Evolutionary conservation across 2,329 filamentous ascomycete genomes (phyloP), one percentile per base, ranked within the genome.

Genomic region (Ceratocystiopsis sp.): DNA sequence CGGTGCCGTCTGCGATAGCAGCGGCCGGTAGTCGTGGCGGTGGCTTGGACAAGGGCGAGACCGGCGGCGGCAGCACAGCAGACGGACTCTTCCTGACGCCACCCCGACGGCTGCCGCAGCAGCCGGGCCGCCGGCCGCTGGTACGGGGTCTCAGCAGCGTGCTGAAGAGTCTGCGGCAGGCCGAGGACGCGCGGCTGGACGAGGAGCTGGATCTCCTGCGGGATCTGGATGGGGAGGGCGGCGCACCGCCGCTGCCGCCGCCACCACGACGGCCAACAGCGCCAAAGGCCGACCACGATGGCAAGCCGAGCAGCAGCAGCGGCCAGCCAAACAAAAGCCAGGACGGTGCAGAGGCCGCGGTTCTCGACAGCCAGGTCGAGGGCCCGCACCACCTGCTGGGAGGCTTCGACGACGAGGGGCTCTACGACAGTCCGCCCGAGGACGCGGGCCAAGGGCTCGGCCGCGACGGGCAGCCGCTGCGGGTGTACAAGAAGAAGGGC

Each of bases 401-500:
- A 35, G 75, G 70, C 0, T 81, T 80, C 40, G 77, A 81, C 45
- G 74, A 80, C 45, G 76, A 79, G 51, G 66, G 53, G 9, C 52
- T 66, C 46, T 71, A 73, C 52, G 75, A 79, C 55, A 71, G 69
- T 48, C 59, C 62, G 2, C 62, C 61, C 4, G 68, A 72, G n/a
- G 68, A 71, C 2, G 60, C 64, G 0, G 25, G 7, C 5, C 25
- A 8, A 8, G 25, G 25, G 25, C 55, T 56, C 4, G 42, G 40
- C 10, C 65, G 64, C n/a, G 62, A 75, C 51, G 75, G 75, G 2
- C 66, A 71, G 48, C 76, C 76, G 3, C 57, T 76, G 35, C 73
- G 68, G 43, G 60, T 73, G 2, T 89, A 72, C 65, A 89, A 87
- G 67, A 91, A 91, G 70, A 84, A 83, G 64, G 83, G 82, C 0